A percentile compares a stretch with the other conserved stretches of the same genome.
phyloP scores from a whole-genome alignment of 176 grass and related monocot genomes.

The Avena sativa region DNA sequence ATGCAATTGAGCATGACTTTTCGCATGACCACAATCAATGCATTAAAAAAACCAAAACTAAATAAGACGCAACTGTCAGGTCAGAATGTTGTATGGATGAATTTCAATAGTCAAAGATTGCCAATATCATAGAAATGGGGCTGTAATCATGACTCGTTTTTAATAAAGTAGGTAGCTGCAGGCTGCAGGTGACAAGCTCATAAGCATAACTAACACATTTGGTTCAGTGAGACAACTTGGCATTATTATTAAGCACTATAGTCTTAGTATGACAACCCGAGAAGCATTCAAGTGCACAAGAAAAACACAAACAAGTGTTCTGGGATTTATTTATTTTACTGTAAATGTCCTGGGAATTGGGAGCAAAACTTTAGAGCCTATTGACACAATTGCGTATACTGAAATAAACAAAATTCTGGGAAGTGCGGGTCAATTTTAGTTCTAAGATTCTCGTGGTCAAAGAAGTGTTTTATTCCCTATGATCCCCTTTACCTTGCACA shows the following conservation, averaged over 20 bases:
- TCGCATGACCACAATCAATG: constrained; percentile 2
- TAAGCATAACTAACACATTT: constrained; percentile 16
- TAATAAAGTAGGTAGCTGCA: constrained; percentile 7
- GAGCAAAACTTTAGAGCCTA: not conserved
- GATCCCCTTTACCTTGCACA: too few relatives aligned
- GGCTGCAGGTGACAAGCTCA: not conserved
- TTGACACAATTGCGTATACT: not conserved
- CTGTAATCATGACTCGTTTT: not conserved
- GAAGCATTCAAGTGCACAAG: not conserved
- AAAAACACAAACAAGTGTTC: not conserved
- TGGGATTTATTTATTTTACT: not conserved
- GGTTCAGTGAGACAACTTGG: not conserved
- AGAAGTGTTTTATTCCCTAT: not conserved
- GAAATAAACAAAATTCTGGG: not conserved
- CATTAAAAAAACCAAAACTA: not conserved
- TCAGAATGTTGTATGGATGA: not conserved
- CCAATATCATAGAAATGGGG: not conserved
- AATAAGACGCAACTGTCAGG: not conserved
- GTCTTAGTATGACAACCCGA: not conserved
- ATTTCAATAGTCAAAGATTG: not conserved
- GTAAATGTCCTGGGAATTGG: not conserved
- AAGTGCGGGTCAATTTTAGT: too few relatives aligned
- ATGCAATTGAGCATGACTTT: not conserved
- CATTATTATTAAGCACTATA: constrained; percentile 5
- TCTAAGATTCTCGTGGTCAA: not conserved